A percentile compares a stretch with the other conserved stretches of the same genome.
Conservation (phyloP, 1,139 yeast genomes). For the Pichia sp. region DNA sequence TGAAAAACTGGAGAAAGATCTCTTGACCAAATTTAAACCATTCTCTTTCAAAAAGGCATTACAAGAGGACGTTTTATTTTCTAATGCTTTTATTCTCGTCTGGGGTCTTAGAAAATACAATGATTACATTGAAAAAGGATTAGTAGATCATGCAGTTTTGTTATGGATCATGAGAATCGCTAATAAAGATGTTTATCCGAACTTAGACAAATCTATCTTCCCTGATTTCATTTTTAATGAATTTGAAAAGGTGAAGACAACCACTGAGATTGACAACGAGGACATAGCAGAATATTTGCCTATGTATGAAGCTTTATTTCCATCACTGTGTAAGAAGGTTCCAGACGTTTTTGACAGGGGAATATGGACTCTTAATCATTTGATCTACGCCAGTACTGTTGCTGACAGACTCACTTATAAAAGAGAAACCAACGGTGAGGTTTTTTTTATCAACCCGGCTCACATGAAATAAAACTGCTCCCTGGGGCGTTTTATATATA, state of each 20-base stretch:
- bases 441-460: constrained; percentile 38
- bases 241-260: constrained; percentile 34
- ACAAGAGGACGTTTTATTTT: constrained; percentile 47
- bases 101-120: constrained; percentile 53
- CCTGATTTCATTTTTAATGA: constrained; percentile 46
- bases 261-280: constrained; percentile 29
- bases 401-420: constrained; percentile 52
- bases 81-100: constrained; percentile 44
- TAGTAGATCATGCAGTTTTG: constrained; percentile 53
- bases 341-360: constrained; percentile 59
- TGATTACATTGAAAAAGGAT: constrained; percentile 36
- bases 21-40: constrained; percentile 37
- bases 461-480: no score
- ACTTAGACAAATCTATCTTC: constrained; percentile 18
- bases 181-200: constrained; percentile 34
- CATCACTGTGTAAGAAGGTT: constrained; percentile 40
- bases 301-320: constrained; percentile 48
- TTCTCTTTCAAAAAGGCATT: constrained; percentile 47
- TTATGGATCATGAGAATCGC: constrained; percentile 55
- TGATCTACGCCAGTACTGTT: constrained; percentile 53
- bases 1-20: constrained; percentile 41
- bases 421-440: constrained; percentile 52
- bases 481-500: no score
- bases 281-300: constrained; percentile 50
- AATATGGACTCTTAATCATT: constrained; percentile 52